Evolutionary conservation across 164 flowering plant genomes (phyloP).

Genomic region (Aristolochia californica): DNA sequence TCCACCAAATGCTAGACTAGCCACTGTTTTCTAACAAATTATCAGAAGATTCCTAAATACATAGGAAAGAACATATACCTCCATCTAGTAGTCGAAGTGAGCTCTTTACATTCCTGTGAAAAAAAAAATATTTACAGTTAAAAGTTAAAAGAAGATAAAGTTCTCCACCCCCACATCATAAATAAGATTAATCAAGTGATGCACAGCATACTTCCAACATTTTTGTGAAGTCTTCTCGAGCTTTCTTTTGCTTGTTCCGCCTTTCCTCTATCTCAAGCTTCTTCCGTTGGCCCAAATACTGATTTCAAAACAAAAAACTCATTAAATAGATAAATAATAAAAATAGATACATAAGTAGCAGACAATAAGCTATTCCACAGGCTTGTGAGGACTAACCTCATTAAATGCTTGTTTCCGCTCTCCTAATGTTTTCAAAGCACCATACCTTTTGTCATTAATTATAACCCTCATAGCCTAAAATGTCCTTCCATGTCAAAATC

Average conservation of each 20-base stretch:
- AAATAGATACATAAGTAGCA: too few species aligned
- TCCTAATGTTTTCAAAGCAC: constrained; percentile 87
- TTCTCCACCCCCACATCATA: not conserved
- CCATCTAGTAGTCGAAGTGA: constrained; percentile 83
- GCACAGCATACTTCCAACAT: constrained; percentile 65
- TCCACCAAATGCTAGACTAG: too few species aligned
- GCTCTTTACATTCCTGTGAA: constrained; percentile 72
- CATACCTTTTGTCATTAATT: constrained; percentile 88
- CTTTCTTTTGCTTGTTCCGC: constrained; percentile 72
- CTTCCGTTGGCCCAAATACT: constrained; percentile 84
- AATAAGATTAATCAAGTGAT: not conserved
- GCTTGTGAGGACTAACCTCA: constrained; percentile 41
- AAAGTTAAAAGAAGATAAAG: not conserved
- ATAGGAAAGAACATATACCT: constrained; percentile 32
- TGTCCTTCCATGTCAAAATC: not conserved
- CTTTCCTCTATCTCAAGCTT: constrained; percentile 88
- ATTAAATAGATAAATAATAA: not conserved
- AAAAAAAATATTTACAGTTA: constrained; percentile 2
- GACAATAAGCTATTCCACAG: too few species aligned
- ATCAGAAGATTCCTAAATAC: too few species aligned
- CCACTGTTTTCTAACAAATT: too few species aligned
- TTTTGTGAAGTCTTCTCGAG: constrained; percentile 76
- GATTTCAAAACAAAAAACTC: not conserved
- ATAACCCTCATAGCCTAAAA: constrained; percentile 84
- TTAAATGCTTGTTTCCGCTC: constrained; percentile 98